Base-by-base conservation (phyloP, 2,329 filamentous ascomycete genomes). In the Stagonosporopsis chrysanthemi region DNA sequence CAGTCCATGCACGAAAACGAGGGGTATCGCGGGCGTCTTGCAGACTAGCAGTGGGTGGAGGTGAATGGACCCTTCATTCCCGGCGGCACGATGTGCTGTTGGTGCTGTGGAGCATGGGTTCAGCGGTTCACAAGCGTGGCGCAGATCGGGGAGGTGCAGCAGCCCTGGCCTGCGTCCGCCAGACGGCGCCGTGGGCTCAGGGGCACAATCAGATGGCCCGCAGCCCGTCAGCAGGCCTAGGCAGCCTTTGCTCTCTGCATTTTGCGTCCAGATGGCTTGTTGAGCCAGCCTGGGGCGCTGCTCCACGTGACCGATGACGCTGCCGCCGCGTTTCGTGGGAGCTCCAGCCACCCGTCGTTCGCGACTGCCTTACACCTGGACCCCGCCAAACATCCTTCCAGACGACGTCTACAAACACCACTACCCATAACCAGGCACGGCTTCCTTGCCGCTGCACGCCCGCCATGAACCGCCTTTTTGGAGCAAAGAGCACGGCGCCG, bases 391-490 rank as follows among this genome's bases (percentile, higher is more conserved):
- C 54, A 47, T 14, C 11, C 19, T 36, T 8, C 23, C 24, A 29
- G 23, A 45, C 41, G 22, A 38, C 33, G 14, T 17, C 29, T 9
- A 33, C 46, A 42, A 23, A 26, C 41, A 24, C 22, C 12, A 36
- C 22, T 28, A 7, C n/a, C 9, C n/a, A 11, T 12, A 28, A 4
- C 28, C 9, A 3, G 19, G 19, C 24, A 28, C 23, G 33, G 19
- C 6, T 12, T 14, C 19, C 28, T 31, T 19, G 19, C 15, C 28
- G n/a, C 4, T n/a, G n/a, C 24, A 9, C 22, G 3, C 31, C 46
- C 78, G 83, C 52, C 62, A 98, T 99, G 95, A 98, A 99, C 78
- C 91, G 95, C 70, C 85, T 99, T 68, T 99, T 99, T 77, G 95
- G 95, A 75, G 86, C 89, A 68, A 95, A 93, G 80, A 89, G 86